Evolutionary conservation across 1,139 yeast genomes (phyloP), one percentile per base, ranked within the genome.

Genomic region (Candida sp.): DNA sequence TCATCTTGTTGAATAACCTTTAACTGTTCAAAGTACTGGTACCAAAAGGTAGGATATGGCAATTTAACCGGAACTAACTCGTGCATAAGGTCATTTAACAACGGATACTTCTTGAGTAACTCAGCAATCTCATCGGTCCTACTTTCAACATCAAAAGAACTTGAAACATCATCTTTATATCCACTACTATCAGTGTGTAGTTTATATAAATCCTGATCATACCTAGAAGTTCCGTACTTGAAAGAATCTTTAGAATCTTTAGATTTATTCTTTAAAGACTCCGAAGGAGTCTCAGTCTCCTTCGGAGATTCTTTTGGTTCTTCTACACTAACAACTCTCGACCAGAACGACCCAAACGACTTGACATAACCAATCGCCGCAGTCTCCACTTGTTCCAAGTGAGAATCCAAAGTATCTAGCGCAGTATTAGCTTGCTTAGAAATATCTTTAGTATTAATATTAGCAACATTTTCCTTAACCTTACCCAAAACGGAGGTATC

Each of bases 41-140:
- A 67, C 98, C 98, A 91, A 60, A 91, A 91, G 38, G 70, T 68
- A 27, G 74, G 69, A 52, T 82, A 85, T 1, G 81, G 55, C 12
- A 88, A 66, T 49, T 75, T 62, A 2, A 73, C 78, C 0, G 95
- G 95, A 1, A 88, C 96, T 9, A 90, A 59, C 19, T 70, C 68
- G 44, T 82, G 81, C 82, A 82, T 81, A 39, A 87, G 63, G 34
- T 68, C 67, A 29, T 75, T 68, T 49, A 90, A 73, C 15, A 57
- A 54, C 4, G 81, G 75, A 51, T 82, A 77, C 45, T 68, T 60
- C 33, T 53, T 68, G 43, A 87, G 66, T 27, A 81, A 68, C 0
- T 52, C 57, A 2, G 81, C 57, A 41, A 85, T 83, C 39, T 74
- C 77, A 1, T 66, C 70, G 1, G 89, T 81, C 49, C 77, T 79